Evolutionary conservation across 345 rosid genomes (phyloP).

Genomic region (Pseudoturritis turrita): DNA sequence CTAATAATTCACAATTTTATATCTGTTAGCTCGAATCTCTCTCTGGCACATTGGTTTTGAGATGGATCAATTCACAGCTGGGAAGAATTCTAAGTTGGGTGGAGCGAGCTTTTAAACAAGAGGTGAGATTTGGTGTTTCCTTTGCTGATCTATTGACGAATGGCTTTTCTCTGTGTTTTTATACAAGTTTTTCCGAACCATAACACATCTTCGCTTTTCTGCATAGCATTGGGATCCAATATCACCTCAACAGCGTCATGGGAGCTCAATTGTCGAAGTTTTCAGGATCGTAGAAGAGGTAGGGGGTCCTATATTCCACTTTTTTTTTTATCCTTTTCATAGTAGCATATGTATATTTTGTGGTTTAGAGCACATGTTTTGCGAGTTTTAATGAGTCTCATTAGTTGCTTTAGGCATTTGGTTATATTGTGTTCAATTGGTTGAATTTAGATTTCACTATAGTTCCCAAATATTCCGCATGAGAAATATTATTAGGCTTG

Average conservation of each 20-base stretch:
- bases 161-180: not conserved
- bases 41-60: slow-evolving; percentile 90
- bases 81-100: slow-evolving; percentile 90
- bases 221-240: slow-evolving; percentile 89
- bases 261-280: slow-evolving; percentile 91
- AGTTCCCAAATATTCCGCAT: not conserved
- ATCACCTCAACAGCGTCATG: slow-evolving; percentile 94
- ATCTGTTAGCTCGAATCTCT: slow-evolving; percentile 63
- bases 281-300: slow-evolving; percentile 99
- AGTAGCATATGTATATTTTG: not conserved
- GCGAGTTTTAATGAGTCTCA: not conserved
- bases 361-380: not conserved
- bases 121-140: slow-evolving; percentile 44
- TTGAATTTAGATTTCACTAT: not conserved
- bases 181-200: not conserved
- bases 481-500: not conserved
- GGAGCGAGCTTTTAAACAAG: slow-evolving; percentile 90
- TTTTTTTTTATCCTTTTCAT: not conserved
- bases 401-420: not conserved
- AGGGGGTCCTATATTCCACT: slow-evolving; percentile 13
- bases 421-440: not conserved
- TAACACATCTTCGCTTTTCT: slow-evolving; percentile 6
- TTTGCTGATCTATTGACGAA: not conserved
- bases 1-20: not conserved
- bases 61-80: slow-evolving; percentile 95